Evolutionary conservation across 1,284 basidiomycete species (phyloP), one percentile per base, ranked within the genome.

Genomic region (Melanopsichium pennsylvanicum): DNA sequence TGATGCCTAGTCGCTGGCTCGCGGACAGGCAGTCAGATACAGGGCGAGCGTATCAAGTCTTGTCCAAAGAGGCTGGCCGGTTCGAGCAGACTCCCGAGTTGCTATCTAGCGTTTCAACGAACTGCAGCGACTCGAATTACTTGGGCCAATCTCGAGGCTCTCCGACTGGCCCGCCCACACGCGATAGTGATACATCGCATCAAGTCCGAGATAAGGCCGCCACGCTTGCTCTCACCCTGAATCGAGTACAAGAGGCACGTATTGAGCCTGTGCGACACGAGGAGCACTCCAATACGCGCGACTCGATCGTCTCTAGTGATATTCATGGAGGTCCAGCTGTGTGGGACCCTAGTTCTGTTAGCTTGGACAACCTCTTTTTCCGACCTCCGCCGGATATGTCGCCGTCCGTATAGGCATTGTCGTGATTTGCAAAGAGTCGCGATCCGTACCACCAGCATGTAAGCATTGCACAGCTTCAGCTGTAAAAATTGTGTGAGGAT

Each of bases 351-450:
- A 60, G 39, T 35, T 23, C 38, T 6, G 51, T 54, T 7, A 38
- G 32, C 21, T 9, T 52, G 10, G 52, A 60, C 21, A 44, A 51
- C 21, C 47, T 60, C 15, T 66, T 66, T 34, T 66, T 66, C 22
- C 51, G 62, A 1, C 51, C 56, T 23, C 62, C 62, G 2, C 47
- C 41, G 8, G 22, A n/a, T 19, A 22, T 31, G n/a, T 4, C n/a
- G 31, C 40, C 41, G n/a, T 44, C 40, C 6, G n/a, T 5, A 8
- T 56, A n/a, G n/a, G n/a, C n/a, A n/a, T n/a, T 29, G 8, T 13
- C 7, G 27, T 29, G 27, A 8, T 29, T 29, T 29, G 27, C 27
- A 29, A 8, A 29, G 27, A 13, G 7, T 29, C 27, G 27, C 27
- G 13, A n/a, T n/a, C n/a, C n/a, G n/a, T n/a, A n/a, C n/a, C n/a